phyloP scores from a whole-genome alignment of 1,284 basidiomycete species.

The Abortiporus biennis region DNA sequence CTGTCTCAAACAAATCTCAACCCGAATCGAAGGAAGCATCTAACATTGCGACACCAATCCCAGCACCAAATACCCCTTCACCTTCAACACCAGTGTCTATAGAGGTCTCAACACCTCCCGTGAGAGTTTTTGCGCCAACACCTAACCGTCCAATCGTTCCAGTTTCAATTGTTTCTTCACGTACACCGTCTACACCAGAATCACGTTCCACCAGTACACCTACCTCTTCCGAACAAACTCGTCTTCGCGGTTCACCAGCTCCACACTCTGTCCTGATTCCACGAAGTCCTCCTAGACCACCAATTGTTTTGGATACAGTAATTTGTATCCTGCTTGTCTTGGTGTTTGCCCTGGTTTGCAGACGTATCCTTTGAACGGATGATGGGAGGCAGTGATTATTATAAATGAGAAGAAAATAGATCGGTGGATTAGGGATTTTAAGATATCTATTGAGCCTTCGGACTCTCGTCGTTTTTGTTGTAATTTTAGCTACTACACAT shows the following conservation, averaged over 20 bases:
- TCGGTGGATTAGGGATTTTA: neutral
- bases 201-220: neutral
- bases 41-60: too few species aligned
- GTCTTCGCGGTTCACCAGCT: too few species aligned
- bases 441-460: too few species aligned
- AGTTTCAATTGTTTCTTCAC: neutral
- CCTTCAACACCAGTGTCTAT: neutral
- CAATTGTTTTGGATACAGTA: conserved; percentile 58
- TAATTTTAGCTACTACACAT: too few species aligned
- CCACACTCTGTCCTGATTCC: conserved; percentile 9
- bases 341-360: conserved; percentile 54
- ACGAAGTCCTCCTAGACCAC: conserved; percentile 35
- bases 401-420: neutral
- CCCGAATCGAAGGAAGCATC: too few species aligned
- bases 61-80: too few species aligned
- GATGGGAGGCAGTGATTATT: neutral
- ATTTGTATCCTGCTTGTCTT: conserved; percentile 65
- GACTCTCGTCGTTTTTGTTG: too few species aligned
- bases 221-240: too few species aligned
- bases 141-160: neutral
- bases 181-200: conserved; percentile 2
- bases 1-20: too few species aligned
- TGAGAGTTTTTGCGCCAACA: neutral
- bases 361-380: conserved; percentile 46
- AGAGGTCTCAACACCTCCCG: neutral